A percentile compares a stretch with the other conserved stretches of the same genome.
These are phyloP conservation scores for Penicillium canariense DNA, from an alignment of 495 filamentous ascomycete species.

Conservation along the genomic window DNA sequence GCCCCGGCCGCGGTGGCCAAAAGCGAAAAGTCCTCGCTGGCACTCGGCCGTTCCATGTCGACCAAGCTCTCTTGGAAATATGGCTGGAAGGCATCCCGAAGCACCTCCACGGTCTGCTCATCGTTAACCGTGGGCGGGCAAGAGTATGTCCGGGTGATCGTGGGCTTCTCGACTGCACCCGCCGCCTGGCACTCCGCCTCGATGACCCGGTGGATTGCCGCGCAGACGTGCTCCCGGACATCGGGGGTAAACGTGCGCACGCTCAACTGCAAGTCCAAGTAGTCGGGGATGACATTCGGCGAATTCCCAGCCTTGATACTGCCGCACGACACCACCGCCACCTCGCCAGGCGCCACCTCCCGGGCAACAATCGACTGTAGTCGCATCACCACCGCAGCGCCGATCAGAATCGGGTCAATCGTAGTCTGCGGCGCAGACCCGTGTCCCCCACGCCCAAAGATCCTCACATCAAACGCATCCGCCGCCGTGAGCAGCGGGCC, in stretches of 20 bases:
- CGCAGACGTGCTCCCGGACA: constrained; percentile 41
- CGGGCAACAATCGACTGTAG: constrained; percentile 57
- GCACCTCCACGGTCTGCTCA: constrained; percentile 31
- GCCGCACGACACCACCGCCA: constrained; percentile 54
- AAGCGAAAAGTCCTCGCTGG: constrained; percentile 57
- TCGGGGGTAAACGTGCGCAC: constrained; percentile 41
- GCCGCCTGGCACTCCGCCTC: constrained; percentile 52
- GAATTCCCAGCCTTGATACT: constrained; percentile 51
- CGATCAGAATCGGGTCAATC: constrained; percentile 58
- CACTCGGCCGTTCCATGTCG: constrained; percentile 25
- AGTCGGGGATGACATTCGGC: constrained; percentile 54
- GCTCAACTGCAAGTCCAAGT: constrained; percentile 48
- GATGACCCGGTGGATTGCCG: constrained; percentile 51
- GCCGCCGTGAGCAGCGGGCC: constrained; percentile 34
- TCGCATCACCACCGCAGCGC: constrained; percentile 48
- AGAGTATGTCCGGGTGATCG: constrained; percentile 30
- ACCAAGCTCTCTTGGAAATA: constrained; percentile 41
- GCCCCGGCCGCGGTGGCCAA: constrained; percentile 50
- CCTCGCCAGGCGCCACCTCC: constrained; percentile 49
- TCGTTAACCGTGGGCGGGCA: constrained; percentile 57
- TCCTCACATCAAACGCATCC: constrained; percentile 41
- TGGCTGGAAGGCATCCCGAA: constrained; percentile 40
- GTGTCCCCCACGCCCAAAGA: constrained; percentile 54
- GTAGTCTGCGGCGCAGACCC: constrained; percentile 48
- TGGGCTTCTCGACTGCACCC: constrained; percentile 38